A percentile compares a stretch with the other conserved stretches of the same genome.
Conservation (phyloP, 306 rosid species). For the Sicyos edulis region DNA sequence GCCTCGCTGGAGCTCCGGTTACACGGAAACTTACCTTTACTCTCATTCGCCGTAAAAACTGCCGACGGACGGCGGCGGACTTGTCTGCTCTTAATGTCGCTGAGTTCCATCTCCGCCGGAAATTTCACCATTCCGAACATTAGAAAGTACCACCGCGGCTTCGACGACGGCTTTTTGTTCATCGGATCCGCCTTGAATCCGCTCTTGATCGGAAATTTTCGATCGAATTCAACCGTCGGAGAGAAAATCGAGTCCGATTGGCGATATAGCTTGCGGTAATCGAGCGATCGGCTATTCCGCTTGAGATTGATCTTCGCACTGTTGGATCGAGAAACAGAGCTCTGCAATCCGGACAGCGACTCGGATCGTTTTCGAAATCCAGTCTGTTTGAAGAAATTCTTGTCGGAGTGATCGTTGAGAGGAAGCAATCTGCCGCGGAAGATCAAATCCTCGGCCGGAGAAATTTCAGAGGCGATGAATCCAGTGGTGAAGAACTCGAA, state of each 20-base stretch:
- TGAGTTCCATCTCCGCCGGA: conserved; percentile 77
- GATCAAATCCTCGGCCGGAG: conserved; percentile 61
- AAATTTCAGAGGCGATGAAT: conserved; percentile 36
- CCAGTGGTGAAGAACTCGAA: conserved; percentile 45
- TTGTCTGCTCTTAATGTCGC: conserved; percentile 64
- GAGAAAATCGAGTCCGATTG: conserved; percentile 21
- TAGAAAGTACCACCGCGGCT: conserved; percentile 58
- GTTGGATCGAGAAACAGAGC: conserved; percentile 42
- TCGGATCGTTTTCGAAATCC: conserved; percentile 38
- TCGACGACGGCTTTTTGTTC: conserved; percentile 29
- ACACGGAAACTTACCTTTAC: conserved; percentile 24
- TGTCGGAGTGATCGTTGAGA: conserved; percentile 23
- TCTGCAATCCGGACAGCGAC: conserved; percentile 33
- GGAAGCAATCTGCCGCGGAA: conserved; percentile 53
- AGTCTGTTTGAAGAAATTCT: background rate
- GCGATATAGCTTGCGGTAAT: conserved; percentile 37
- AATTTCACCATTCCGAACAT: conserved; percentile 62
- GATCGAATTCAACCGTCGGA: conserved; percentile 33
- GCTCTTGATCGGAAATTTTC: conserved; percentile 33
- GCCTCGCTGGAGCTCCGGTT: conserved; percentile 53
- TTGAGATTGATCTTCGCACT: conserved; percentile 32
- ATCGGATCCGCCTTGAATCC: conserved; percentile 21
- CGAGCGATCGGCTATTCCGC: conserved; percentile 52
- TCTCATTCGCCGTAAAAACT: conserved; percentile 28
- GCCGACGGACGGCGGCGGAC: conserved; percentile 41